Evolutionary conservation across 2,329 filamentous ascomycete genomes (phyloP), one percentile per base, ranked within the genome.

Genomic region (Xylariaceae sp.): DNA sequence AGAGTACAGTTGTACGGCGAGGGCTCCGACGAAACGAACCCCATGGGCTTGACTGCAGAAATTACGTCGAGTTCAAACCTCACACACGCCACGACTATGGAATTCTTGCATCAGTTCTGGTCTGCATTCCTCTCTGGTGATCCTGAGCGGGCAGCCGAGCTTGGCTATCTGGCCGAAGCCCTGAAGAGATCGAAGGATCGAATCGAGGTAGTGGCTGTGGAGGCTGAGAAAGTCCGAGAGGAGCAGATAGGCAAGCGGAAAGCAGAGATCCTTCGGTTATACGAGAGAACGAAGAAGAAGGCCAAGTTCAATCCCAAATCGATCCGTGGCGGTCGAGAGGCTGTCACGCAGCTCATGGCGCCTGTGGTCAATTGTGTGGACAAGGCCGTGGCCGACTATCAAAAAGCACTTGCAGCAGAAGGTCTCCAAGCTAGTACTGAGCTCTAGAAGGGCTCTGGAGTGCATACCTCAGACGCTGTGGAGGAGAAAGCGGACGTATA

Each of bases 51-150:
- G 23, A 77, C 87, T 2, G 69, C 76, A 1, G 78, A 82, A 1
- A 76, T 88, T 17, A 77, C 83, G 3, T 79, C 86, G 49, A 83
- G 83, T 57, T 86, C 83, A 65, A 76, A 75, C 47, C 74, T 85
- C 57, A 96, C 93, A 0, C 92, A 97, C 72, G 92, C 92, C 56
- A 99, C 94, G 0, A 95, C 91, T 0, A 88, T 90, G 44, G 94
- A 99, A 71, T 99, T 97, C 69, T 78, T 99, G n/a, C 90, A 93
- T 68, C 95, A 97, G 73, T 99, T 99, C 77, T 99, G 93, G 93
- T 83, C 85, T 39, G 86, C 92, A 0, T 99, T 96, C 70, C 81
- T 96, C 30, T 97, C 92, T 0, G 93, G 92, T 11, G 90, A 97
- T 70, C 77, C 89, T 0, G 87, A 90, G 61, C 87, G 90, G 39